Conservation (phyloP, 305 asterid genomes). For the Solanum hybrid region DNA sequence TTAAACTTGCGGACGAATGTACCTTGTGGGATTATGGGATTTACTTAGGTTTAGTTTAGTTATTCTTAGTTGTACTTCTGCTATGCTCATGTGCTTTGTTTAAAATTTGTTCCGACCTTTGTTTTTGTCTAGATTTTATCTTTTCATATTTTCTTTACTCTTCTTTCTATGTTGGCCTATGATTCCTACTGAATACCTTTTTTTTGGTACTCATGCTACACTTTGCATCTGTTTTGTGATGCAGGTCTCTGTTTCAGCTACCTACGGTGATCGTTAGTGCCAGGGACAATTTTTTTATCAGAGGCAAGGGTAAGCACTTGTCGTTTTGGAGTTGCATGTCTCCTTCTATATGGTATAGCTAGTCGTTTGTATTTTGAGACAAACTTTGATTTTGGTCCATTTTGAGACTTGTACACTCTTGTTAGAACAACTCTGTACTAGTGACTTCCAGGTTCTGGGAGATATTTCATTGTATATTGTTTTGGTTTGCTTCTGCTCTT, state of each 20-base stretch:
- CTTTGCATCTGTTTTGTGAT: background rate
- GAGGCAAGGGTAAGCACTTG: background rate
- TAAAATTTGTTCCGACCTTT: background rate
- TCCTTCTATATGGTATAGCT: background rate
- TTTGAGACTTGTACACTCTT: background rate
- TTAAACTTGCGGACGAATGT: background rate
- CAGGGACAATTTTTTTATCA: background rate
- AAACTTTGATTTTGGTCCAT: background rate
- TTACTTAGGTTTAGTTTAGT: background rate
- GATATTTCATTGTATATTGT: background rate
- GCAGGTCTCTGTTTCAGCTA: background rate
- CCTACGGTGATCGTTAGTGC: background rate
- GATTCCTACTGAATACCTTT: background rate
- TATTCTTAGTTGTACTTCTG: background rate
- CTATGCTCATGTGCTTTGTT: background rate
- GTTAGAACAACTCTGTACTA: background rate
- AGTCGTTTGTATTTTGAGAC: background rate
- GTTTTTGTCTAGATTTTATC: background rate
- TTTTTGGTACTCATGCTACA: background rate
- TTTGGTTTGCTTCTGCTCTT: background rate
- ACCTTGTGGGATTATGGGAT: background rate
- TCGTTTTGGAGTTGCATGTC: background rate
- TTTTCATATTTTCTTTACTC: background rate
- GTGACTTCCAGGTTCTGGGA: background rate
- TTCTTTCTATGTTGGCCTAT: background rate